phyloP scores from a whole-genome alignment of 2,329 filamentous ascomycete genomes.

The Colletotrichum graminicola region DNA sequence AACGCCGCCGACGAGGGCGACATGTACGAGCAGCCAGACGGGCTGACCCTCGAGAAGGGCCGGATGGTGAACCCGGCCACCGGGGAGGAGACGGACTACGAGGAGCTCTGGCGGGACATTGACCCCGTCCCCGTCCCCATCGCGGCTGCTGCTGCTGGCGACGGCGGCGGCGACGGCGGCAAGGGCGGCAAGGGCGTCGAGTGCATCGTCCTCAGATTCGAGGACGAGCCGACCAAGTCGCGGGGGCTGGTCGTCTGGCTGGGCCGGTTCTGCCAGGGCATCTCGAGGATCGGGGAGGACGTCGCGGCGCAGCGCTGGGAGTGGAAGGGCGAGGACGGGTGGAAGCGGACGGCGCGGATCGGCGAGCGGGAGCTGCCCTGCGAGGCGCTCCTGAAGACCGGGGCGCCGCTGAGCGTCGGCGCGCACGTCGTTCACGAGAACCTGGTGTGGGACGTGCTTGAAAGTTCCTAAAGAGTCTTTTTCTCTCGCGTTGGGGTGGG shows the following conservation, averaged over 20 bases:
- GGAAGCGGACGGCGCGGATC: conserved; percentile 53
- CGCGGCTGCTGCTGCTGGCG: conserved; percentile 7
- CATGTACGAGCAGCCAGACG: conserved; percentile 60
- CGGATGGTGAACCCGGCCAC: conserved; percentile 70
- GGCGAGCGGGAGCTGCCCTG: conserved; percentile 54
- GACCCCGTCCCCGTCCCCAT: conserved; percentile 44
- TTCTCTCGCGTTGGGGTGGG: too few species aligned
- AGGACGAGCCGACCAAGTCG: conserved; percentile 48
- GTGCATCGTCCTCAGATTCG: conserved; percentile 58
- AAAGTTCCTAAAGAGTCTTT: conserved; percentile 43
- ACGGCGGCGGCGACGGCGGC: conserved; percentile 41
- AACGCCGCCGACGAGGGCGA: conserved; percentile 66
- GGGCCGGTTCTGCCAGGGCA: conserved; percentile 67
- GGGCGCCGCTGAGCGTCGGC: conserved; percentile 37
- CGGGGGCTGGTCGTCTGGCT: conserved; percentile 67
- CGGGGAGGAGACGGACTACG: conserved; percentile 66
- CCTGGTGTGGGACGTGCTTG: conserved; percentile 52
- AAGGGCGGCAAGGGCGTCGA: conserved; percentile 29
- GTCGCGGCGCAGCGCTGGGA: conserved; percentile 69
- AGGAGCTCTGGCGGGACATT: conserved; percentile 74
- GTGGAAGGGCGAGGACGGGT: conserved; percentile 51
- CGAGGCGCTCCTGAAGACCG: conserved; percentile 43
- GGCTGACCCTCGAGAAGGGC: conserved; percentile 67
- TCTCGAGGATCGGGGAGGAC: conserved; percentile 59
- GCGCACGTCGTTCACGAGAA: conserved; percentile 45